These are phyloP conservation scores for Paramarasmius palmivorus DNA, from an alignment of 1,284 basidiomycete species.

Conservation along the genomic window DNA sequence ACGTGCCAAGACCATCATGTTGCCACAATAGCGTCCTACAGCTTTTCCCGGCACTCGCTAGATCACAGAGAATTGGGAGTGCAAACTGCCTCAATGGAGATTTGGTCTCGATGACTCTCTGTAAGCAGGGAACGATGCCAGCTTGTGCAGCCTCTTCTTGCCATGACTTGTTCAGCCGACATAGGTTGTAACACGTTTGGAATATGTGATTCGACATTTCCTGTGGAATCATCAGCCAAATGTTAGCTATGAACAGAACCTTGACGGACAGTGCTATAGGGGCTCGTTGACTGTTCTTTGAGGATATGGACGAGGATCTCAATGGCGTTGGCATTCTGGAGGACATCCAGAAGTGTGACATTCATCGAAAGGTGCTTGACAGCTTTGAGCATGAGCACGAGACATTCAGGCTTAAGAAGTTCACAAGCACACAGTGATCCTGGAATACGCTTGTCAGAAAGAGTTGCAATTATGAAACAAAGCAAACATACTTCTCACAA, in stretches of 20 bases:
- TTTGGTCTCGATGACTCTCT: conserved; percentile 82
- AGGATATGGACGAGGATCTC: conserved; percentile 87
- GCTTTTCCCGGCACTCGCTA: conserved; percentile 91
- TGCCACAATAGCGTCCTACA: conserved; percentile 89
- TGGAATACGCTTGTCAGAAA: conserved; percentile 30
- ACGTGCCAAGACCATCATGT: conserved; percentile 81
- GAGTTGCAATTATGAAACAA: not conserved
- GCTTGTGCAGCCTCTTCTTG: conserved; percentile 97
- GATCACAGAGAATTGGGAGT: conserved; percentile 92
- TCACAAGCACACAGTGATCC: conserved; percentile 85
- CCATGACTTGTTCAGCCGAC: conserved; percentile 88
- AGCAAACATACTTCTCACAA: conserved; percentile 76
- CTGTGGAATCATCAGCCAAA: conserved; percentile 37
- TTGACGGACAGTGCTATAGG: conserved; percentile 75
- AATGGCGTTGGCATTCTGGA: conserved; percentile 95
- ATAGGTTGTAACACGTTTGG: conserved; percentile 94
- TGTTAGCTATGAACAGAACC: conserved; percentile 5
- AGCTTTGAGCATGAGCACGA: conserved; percentile 90
- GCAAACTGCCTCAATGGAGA: conserved; percentile 97
- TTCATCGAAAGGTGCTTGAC: conserved; percentile 97
- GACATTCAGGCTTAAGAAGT: conserved; percentile 78
- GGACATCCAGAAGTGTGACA: conserved; percentile 83
- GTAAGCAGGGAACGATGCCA: conserved; percentile 90
- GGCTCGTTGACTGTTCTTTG: conserved; percentile 78
- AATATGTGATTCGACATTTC: conserved; percentile 94